Percentiles rank a stretch among this genome's conserved stretches.
phyloP scores from a whole-genome alignment of 805 yeast genomes.

The Saturnispora serradocipensis region DNA sequence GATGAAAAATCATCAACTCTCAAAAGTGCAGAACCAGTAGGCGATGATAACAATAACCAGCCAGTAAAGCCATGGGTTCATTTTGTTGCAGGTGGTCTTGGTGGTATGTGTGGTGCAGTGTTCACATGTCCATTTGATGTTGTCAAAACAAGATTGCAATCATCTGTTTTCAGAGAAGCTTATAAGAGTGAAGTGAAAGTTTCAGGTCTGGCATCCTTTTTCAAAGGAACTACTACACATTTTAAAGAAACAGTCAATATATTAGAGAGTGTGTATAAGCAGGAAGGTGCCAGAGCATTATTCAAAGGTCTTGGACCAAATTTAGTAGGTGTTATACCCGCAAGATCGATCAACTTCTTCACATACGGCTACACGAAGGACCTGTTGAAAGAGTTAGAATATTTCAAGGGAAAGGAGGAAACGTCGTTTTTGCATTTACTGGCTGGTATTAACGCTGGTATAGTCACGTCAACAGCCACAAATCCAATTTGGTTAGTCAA shows the following conservation, averaged over 20 bases:
- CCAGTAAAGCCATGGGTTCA: conserved; percentile 56
- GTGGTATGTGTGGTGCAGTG: conserved; percentile 97
- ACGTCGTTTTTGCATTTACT: conserved; percentile 76
- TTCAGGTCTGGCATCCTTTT: conserved; percentile 22
- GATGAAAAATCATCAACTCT: conserved; percentile 61
- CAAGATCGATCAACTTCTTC: conserved; percentile 92
- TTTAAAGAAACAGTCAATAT: conserved; percentile 76
- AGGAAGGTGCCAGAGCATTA: conserved; percentile 79
- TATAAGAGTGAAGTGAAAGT: conserved; percentile 37
- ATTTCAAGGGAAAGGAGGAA: conserved; percentile 62
- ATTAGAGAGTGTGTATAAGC: conserved; percentile 52
- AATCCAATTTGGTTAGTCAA: conserved; percentile 97
- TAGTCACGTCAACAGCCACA: conserved; percentile 91
- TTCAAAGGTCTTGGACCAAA: conserved; percentile 97
- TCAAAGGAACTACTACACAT: conserved; percentile 40
- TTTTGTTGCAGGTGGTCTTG: conserved; percentile 86
- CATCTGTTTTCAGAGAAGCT: conserved; percentile 62
- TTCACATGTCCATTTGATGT: conserved; percentile 94
- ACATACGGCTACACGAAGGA: conserved; percentile 94
- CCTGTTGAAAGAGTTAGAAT: conserved; percentile 43
- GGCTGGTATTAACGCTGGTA: conserved; percentile 87
- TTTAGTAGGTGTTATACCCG: conserved; percentile 95
- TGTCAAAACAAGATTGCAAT: conserved; percentile 89
- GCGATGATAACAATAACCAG: conserved; percentile 13
- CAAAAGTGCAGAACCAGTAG: conserved; percentile 29